These are phyloP conservation scores for Schizonepeta tenuifolia DNA, from an alignment of 257 asterid species.

Conservation along the genomic window DNA sequence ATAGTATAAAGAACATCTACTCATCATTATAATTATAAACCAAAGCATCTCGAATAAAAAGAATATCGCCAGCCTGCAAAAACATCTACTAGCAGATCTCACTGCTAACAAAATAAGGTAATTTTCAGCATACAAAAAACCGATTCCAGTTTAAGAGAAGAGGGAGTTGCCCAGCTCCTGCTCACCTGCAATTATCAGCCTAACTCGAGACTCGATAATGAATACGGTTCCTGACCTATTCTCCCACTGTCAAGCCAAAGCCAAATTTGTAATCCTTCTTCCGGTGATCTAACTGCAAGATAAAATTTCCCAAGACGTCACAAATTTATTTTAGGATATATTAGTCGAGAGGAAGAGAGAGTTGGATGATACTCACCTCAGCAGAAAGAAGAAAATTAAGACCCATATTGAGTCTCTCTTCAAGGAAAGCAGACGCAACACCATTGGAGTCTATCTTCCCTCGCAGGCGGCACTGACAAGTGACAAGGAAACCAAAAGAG, in stretches of 20 bases:
- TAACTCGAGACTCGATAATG: slow-evolving; percentile 2
- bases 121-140: slow-evolving; percentile 35
- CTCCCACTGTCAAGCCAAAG: slow-evolving; percentile 84
- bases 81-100: slow-evolving; percentile 33
- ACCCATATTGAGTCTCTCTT: slow-evolving; percentile 80
- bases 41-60: slow-evolving; percentile 13
- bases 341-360: not conserved
- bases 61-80: slow-evolving; percentile 36
- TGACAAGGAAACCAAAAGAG: slow-evolving; percentile 6
- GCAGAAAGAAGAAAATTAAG: slow-evolving; percentile 87
- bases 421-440: slow-evolving; percentile 61
- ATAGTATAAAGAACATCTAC: slow-evolving; percentile 7
- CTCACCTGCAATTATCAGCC: slow-evolving; percentile 35
- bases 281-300: slow-evolving; percentile 70
- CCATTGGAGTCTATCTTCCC: slow-evolving; percentile 91
- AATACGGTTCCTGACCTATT: slow-evolving; percentile 48
- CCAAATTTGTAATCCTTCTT: slow-evolving; percentile 91
- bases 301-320: slow-evolving; percentile 19
- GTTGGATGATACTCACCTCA: slow-evolving; percentile 50
- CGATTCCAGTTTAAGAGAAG: slow-evolving; percentile 13
- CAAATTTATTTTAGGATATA: not conserved
- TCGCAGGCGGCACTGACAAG: slow-evolving; percentile 73
- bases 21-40: slow-evolving; percentile 26
- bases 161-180: not conserved
- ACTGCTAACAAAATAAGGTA: slow-evolving; percentile 35